Base-by-base conservation (phyloP, 176 grass and related monocot genomes). In the Juncus effusus region DNA sequence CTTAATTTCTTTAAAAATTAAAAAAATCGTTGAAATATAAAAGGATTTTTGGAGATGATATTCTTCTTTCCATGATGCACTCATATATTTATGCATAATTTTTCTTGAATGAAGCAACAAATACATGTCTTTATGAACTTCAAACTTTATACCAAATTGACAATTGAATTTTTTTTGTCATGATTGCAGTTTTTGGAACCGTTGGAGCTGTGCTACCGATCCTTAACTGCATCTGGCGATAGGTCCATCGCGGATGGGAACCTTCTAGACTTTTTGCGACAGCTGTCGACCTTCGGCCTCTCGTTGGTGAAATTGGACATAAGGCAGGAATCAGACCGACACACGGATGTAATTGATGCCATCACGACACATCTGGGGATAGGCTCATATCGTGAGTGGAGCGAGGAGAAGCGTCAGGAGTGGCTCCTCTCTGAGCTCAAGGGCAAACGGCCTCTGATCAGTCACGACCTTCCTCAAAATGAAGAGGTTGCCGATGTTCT, bases 301-400 rank as follows among this genome's bases (percentile, higher is more conserved):
- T 68, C 87, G 61, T 79, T 96, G 4, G 79, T 79, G 51, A 90
- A 83, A 80, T 81, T 96, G 0, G 91, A 96, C 79, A 96, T 96
- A 64, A 75, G 91, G 39, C 87, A 96, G 79, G 91, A 96, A 71
- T 96, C 91, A 2, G 91, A 90, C 3, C 82, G 87, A n/a, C 91
- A 96, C 76, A 87, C 87, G 3, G 91, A 96, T 39, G 87, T 75
- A 14, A 4, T 96, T 6, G 87, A 96, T 77, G 81, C 91, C 0
- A 81, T 96, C 42, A 96, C 91, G 12, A 78, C 65, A 40, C 56
- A 96, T 78, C 76, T 88, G 4, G 84, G 77, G 35, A 81, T 90
- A 65, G 91, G 91, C 7, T 96, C 87, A 0, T 96, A 96, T 62
- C 76, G 79, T 36, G 42, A 61, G 8, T 96, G 91, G 91, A 10